Base-by-base conservation (phyloP, 2,329 filamentous ascomycete species). In the Trichoderma atrobrunneum region DNA sequence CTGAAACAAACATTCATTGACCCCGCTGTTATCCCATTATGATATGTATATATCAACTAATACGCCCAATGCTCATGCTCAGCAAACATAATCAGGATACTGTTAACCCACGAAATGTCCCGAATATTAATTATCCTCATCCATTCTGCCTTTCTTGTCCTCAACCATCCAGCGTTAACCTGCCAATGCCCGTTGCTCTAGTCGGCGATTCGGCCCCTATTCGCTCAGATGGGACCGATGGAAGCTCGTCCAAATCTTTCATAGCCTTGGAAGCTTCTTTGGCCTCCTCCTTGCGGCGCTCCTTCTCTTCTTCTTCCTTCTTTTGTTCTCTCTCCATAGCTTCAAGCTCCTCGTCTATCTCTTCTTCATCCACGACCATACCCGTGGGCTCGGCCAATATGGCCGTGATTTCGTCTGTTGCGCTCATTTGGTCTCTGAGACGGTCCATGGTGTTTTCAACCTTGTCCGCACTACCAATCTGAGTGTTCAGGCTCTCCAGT, bases 301-400 rank as follows among this genome's bases (percentile, higher is more conserved):
- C 74, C 88, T 85, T 48, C 80, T 83, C 82, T 72, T 85, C 83
- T 72, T 89, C 86, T 78, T 88, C 87, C 77, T 84, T 84, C 74
- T 78, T 82, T 76, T 89, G 87, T 75, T 89, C 85, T 39, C 79
- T 84, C 81, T 95, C 90, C 83, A 99, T 84, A 4, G 87, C 90
- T 75, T 92, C 92, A 61, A 98, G 86, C 83, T 98, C 95, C 73
- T 95, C 92, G 76, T 98, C 94, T 70, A 98, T 89, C 80, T 97
- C 95, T 24, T 79, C 87, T 78, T 97, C 95, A 79, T 97, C 93
- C 36, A 97, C 85, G 1, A 80, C 81, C 54, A 77, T 79, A 16
- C 82, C 84, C 14, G 83, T 85, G 7, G 78, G 76, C 76, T 96
- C 93, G 67, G 90, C 90, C 74, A 98, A 87, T 54, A 95, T 91